Conservation (phyloP, 176 grass and related monocot genomes). For the Juncus inflexus region DNA sequence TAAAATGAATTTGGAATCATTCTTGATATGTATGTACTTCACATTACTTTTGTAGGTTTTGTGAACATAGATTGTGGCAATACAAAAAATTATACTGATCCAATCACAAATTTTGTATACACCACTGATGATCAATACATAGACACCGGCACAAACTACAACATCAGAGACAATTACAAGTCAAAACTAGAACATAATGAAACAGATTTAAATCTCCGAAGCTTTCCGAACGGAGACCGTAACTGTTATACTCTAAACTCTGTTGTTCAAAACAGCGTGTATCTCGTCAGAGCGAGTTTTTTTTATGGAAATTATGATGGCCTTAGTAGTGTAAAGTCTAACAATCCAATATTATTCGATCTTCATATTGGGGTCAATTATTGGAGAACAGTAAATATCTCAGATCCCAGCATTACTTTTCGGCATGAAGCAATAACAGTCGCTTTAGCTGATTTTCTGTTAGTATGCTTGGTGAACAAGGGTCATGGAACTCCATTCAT, state of each 20-base stretch:
- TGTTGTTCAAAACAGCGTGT: not conserved
- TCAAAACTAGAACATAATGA: not conserved
- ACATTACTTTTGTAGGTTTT: not conserved
- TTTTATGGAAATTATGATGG: slow-evolving; percentile 21
- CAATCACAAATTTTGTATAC: not conserved
- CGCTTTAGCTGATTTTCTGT: slow-evolving; percentile 19
- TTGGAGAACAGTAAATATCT: slow-evolving; percentile 26
- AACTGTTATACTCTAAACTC: slow-evolving; percentile 24
- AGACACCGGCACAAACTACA: slow-evolving; percentile 15
- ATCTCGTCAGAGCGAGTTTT: slow-evolving; percentile 10
- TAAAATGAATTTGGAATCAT: no score
- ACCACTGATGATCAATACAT: slow-evolving; percentile 17
- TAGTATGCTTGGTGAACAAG: slow-evolving; percentile 18
- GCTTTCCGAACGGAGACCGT: slow-evolving; percentile 2
- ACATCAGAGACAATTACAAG: not conserved
- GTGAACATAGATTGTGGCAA: slow-evolving; percentile 26
- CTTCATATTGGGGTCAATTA: slow-evolving; percentile 20
- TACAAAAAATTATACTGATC: slow-evolving; percentile 10
- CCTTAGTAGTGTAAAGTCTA: not conserved
- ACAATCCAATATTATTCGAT: slow-evolving; percentile 8
- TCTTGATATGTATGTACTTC: slow-evolving; percentile 5
- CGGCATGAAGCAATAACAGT: slow-evolving; percentile 7
- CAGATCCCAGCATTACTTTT: not conserved
- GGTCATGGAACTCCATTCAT: slow-evolving; percentile 17
- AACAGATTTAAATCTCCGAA: slow-evolving; percentile 13